Evolutionary conservation across 2,329 filamentous ascomycete genomes (phyloP).

Genomic region (Fusarium concolor): DNA sequence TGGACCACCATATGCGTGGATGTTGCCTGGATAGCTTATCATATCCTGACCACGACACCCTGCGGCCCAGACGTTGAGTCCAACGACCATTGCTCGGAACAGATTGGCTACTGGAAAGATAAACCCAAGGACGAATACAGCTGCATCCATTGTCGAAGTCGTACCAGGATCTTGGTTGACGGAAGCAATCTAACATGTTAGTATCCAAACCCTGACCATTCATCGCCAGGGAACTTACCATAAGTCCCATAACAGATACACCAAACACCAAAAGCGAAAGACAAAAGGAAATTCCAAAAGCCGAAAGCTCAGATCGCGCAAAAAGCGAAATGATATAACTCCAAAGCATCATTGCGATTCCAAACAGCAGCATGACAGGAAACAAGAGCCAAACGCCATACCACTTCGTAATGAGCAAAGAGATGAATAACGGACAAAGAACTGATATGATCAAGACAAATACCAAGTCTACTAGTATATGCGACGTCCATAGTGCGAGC

Average conservation of each 20-base stretch:
- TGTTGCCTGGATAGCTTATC: background rate
- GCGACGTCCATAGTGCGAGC: constrained; percentile 1
- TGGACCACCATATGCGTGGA: background rate
- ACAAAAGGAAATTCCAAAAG: background rate
- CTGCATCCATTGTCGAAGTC: background rate
- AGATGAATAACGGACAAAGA: background rate
- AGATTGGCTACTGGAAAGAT: constrained; percentile 1
- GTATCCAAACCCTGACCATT: background rate
- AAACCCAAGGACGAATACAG: background rate
- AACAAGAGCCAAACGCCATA: background rate
- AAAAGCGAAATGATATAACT: background rate
- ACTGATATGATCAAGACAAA: background rate
- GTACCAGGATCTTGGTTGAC: background rate
- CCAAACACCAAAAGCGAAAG: background rate
- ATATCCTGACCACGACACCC: background rate
- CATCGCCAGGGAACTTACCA: background rate
- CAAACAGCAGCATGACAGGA: background rate
- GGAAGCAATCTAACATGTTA: background rate
- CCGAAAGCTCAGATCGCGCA: background rate
- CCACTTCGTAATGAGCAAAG: background rate
- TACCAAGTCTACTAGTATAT: background rate
- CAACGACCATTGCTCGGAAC: constrained; percentile 1
- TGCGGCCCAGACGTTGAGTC: constrained; percentile 4
- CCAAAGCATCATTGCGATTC: constrained; percentile 1
- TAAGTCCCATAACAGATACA: background rate